phyloP scores from a whole-genome alignment of 108 stramenopile species.

The Stephanodiscus triporus region DNA sequence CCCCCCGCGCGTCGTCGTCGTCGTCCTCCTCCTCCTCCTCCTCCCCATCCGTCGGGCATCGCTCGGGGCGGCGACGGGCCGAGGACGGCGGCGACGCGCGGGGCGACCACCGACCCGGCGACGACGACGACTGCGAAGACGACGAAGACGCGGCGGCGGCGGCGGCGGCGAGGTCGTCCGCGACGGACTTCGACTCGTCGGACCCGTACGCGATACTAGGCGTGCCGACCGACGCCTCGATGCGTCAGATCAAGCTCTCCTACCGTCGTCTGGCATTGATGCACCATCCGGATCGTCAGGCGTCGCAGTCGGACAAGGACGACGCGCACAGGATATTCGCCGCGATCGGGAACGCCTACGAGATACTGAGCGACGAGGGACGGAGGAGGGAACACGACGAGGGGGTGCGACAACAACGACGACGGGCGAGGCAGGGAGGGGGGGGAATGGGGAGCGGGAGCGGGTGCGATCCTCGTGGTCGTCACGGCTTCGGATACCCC shows the following conservation, averaged over 20 bases:
- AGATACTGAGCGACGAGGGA: constrained; percentile 36
- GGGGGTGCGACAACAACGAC: constrained; percentile 19
- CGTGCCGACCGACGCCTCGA: constrained; percentile 67
- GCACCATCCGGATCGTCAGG: constrained; percentile 78
- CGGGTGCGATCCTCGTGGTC: not conserved
- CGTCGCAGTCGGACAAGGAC: constrained; percentile 35
- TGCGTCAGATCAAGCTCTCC: constrained; percentile 82
- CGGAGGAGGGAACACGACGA: constrained; percentile 33
- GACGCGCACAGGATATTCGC: constrained; percentile 38
- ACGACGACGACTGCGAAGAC: not conserved
- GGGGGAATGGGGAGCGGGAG: not conserved
- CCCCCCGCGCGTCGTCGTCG: not conserved
- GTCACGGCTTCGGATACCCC: constrained; percentile 4
- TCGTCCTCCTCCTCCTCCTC: not conserved
- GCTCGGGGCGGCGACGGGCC: not conserved
- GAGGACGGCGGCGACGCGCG: not conserved
- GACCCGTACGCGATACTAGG: constrained; percentile 89
- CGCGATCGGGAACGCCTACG: constrained; percentile 43
- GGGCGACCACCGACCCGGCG: not conserved
- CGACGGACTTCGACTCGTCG: constrained; percentile 24
- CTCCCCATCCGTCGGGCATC: not conserved
- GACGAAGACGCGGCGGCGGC: not conserved
- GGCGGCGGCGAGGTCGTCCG: not conserved
- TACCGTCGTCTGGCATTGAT: constrained; percentile 77
- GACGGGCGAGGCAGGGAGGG: not conserved